These are phyloP conservation scores for Primulina eburnea DNA, from an alignment of 257 asterid species.

Conservation along the genomic window DNA sequence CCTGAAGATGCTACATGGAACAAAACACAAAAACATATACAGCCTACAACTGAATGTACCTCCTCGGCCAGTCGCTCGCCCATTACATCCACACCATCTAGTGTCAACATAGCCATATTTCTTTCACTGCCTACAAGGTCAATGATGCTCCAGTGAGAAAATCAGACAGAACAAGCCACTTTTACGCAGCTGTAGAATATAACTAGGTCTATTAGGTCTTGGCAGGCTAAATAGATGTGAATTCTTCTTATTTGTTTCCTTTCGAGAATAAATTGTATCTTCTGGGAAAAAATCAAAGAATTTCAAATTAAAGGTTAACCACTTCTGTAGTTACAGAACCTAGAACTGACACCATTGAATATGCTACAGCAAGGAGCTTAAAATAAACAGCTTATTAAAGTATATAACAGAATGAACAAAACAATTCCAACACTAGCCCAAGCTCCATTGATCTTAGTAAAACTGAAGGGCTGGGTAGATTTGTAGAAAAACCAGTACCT, in stretches of 20 bases:
- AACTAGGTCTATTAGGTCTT: not conserved
- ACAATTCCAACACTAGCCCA: no score
- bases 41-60: constrained; percentile 44
- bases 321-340: constrained; percentile 6
- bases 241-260: not conserved
- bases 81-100: constrained; percentile 98
- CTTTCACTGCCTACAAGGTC: constrained; percentile 74
- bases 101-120: constrained; percentile 66
- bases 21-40: constrained; percentile 12
- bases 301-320: not conserved
- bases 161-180: constrained; percentile 21
- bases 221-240: constrained; percentile 2
- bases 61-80: constrained; percentile 90
- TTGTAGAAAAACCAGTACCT: not conserved
- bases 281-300: not conserved
- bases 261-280: not conserved
- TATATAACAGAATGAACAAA: no score
- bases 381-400: not conserved
- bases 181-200: not conserved
- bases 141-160: constrained; percentile 6
- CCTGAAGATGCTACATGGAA: constrained; percentile 17
- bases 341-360: not conserved
- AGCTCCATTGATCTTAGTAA: not conserved
- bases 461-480: not conserved
- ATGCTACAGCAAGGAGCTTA: not conserved